phyloP scores from a whole-genome alignment of 805 yeast species.

The Pichia manshurica region DNA sequence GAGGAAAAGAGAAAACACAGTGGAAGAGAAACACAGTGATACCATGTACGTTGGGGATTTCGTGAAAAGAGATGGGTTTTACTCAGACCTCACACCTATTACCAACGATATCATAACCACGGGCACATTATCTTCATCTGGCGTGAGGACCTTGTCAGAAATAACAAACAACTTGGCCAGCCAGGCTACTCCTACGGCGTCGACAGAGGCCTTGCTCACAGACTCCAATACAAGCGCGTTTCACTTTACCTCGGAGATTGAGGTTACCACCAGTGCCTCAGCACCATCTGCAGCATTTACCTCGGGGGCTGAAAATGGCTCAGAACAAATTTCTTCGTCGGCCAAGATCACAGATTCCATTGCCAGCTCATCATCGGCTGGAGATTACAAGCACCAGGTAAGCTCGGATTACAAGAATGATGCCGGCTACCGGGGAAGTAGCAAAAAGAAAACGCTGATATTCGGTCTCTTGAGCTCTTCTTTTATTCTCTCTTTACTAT shows the following conservation, averaged over 20 bases:
- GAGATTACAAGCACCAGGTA: not conserved
- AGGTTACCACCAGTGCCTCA: too few species aligned
- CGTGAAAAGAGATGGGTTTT: constrained; percentile 5
- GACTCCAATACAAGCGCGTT: not conserved
- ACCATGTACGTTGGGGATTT: not conserved
- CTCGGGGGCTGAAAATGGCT: not conserved
- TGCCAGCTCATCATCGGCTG: too few species aligned
- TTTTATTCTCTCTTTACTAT: constrained; percentile 1
- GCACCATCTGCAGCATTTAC: not conserved
- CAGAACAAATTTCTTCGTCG: not conserved
- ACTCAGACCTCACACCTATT: constrained; percentile 10
- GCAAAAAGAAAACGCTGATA: not conserved
- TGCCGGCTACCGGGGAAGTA: not conserved
- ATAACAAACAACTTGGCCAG: not conserved
- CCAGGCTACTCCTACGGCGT: not conserved
- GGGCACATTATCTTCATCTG: not conserved
- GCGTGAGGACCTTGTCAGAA: not conserved
- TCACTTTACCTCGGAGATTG: too few species aligned
- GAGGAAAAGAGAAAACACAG: too few species aligned
- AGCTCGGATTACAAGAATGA: not conserved
- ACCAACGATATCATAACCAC: constrained; percentile 7
- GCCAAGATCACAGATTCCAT: too few species aligned
- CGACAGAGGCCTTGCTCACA: not conserved
- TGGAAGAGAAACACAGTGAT: not conserved
- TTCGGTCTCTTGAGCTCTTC: constrained; percentile 4